A percentile compares a stretch with the other conserved stretches of the same genome.
Conservation (phyloP, 352 stramenopile genomes). For the Globisporangium rhizosaccharum region DNA sequence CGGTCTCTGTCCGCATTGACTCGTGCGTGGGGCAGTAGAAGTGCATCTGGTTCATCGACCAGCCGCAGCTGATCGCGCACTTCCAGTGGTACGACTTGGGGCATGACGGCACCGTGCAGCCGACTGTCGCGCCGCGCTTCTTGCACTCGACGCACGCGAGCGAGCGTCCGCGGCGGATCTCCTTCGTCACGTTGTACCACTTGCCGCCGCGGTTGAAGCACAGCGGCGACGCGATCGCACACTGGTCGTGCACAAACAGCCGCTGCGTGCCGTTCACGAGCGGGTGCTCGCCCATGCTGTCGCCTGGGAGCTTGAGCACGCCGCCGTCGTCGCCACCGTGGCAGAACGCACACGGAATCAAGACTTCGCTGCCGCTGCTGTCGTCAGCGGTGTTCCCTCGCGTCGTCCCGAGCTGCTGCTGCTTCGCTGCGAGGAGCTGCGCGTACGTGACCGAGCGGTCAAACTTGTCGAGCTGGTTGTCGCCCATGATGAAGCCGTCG, state of each 20-base stretch:
- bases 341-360: slow-evolving; percentile 82
- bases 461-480: slow-evolving; percentile 81
- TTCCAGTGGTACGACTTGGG: slow-evolving; percentile 81
- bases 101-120: slow-evolving; percentile 59
- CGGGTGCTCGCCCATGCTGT: slow-evolving; percentile 66
- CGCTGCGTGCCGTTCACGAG: slow-evolving; percentile 63
- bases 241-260: slow-evolving; percentile 85
- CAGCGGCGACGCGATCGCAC: slow-evolving; percentile 73
- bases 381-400: slow-evolving; percentile 20
- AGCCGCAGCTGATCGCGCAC: slow-evolving; percentile 65
- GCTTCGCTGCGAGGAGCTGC: slow-evolving; percentile 56
- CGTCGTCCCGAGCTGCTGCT: slow-evolving; percentile 24
- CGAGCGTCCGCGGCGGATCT: slow-evolving; percentile 72
- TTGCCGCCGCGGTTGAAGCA: slow-evolving; percentile 72
- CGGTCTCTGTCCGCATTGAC: slow-evolving; percentile 22
- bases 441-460: slow-evolving; percentile 58
- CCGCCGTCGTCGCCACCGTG: slow-evolving; percentile 54
- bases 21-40: slow-evolving; percentile 77
- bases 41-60: slow-evolving; percentile 71
- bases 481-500: slow-evolving; percentile 75
- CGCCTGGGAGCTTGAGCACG: slow-evolving; percentile 73
- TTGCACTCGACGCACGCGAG: slow-evolving; percentile 61
- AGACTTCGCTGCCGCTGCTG: slow-evolving; percentile 26
- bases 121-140: slow-evolving; percentile 72
- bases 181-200: slow-evolving; percentile 83